Conservation (phyloP, 331 rosid genomes). For the Spiraea crenata region DNA sequence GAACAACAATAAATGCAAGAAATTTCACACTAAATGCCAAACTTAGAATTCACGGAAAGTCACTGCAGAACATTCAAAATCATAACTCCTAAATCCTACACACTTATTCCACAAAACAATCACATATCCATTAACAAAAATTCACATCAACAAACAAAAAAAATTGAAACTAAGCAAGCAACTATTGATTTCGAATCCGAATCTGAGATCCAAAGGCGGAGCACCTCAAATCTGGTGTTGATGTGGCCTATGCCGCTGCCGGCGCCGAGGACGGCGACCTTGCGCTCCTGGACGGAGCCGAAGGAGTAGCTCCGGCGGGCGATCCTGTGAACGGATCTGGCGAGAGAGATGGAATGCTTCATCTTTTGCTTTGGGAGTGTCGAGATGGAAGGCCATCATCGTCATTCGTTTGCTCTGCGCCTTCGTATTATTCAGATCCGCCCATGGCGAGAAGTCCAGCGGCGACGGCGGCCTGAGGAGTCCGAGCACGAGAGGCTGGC, state of each 20-base stretch:
- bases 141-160: not conserved
- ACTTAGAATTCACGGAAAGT: not conserved
- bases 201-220: conserved; percentile 24
- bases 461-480: too few species aligned
- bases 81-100: not conserved
- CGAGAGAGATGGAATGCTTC: conserved; percentile 64
- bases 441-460: too few species aligned
- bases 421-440: too few species aligned
- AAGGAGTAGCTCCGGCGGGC: conserved; percentile 52
- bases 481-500: too few species aligned
- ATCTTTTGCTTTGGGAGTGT: conserved; percentile 23
- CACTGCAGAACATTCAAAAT: not conserved
- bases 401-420: too few species aligned
- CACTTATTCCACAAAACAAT: too few species aligned
- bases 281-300: conserved; percentile 61
- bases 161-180: not conserved
- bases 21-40: not conserved
- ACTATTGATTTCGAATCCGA: conserved; percentile 2
- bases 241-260: conserved; percentile 97
- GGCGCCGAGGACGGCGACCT: conserved; percentile 85
- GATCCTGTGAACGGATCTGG: conserved; percentile 54
- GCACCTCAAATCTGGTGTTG: too few species aligned
- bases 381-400: too few species aligned
- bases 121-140: not conserved
- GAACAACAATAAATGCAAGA: not conserved